These are phyloP conservation scores for Cutaneotrichosporon sp. DNA, from an alignment of 1,284 basidiomycete species.

Conservation along the genomic window DNA sequence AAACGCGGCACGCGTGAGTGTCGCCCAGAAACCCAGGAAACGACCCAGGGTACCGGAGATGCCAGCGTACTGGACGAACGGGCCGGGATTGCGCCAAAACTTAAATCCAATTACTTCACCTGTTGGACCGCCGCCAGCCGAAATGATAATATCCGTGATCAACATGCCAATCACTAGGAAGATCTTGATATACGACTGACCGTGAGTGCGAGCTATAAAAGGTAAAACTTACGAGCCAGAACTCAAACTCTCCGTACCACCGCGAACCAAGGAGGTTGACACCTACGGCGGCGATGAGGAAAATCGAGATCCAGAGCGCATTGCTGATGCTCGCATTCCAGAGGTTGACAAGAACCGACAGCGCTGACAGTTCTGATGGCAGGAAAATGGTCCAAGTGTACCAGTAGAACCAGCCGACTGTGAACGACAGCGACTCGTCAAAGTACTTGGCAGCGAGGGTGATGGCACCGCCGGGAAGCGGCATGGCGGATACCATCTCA, in stretches of 20 bases:
- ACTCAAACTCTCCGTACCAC: constrained; percentile 16
- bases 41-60: constrained; percentile 38
- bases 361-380: constrained; percentile 71
- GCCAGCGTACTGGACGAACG: constrained; percentile 49
- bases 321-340: constrained; percentile 61
- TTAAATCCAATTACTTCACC: constrained; percentile 45
- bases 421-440: constrained; percentile 70
- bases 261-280: constrained; percentile 14
- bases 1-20: constrained; percentile 13
- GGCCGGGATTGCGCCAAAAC: constrained; percentile 49
- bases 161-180: constrained; percentile 58
- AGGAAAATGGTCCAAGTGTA: constrained; percentile 63
- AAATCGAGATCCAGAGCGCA: constrained; percentile 66
- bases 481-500: constrained; percentile 48
- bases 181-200: constrained; percentile 64
- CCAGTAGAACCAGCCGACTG: constrained; percentile 79
- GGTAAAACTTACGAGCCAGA: constrained; percentile 18
- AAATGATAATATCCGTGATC: constrained; percentile 62
- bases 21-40: constrained; percentile 23
- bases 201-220: constrained; percentile 19
- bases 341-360: constrained; percentile 67
- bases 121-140: constrained; percentile 47
- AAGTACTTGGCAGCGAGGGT: constrained; percentile 58
- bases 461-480: constrained; percentile 64
- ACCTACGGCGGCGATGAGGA: constrained; percentile 61